Evolutionary conservation across 805 yeast species (phyloP).

Genomic region (Priceomyces fermenticarens): DNA sequence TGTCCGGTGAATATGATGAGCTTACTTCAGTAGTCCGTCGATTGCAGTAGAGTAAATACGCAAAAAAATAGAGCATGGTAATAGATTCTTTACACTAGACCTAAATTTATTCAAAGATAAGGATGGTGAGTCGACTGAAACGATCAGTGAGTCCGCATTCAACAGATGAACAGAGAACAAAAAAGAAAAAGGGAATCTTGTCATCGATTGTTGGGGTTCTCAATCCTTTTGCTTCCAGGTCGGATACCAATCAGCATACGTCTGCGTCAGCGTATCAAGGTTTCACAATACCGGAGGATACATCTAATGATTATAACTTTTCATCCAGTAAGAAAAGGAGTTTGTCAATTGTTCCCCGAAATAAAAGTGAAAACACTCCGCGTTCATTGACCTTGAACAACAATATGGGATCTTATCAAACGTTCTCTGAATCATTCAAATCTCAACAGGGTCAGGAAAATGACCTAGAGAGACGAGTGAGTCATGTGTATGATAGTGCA

Average conservation of each 20-base stretch:
- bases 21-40: no score
- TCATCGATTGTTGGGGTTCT: slow-evolving; percentile 10
- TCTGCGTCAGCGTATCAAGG: not conserved
- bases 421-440: slow-evolving; percentile 15
- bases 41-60: no score
- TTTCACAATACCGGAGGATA: not conserved
- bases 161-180: slow-evolving; percentile 5
- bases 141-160: slow-evolving; percentile 18
- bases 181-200: slow-evolving; percentile 4
- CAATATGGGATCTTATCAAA: slow-evolving; percentile 17
- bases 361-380: slow-evolving; percentile 17
- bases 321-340: slow-evolving; percentile 26
- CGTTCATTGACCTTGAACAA: slow-evolving; percentile 19
- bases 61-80: no score
- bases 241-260: slow-evolving; percentile 2
- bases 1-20: not conserved
- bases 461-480: slow-evolving; percentile 28
- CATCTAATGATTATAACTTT: slow-evolving; percentile 11
- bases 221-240: slow-evolving; percentile 5
- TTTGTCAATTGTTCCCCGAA: slow-evolving; percentile 21
- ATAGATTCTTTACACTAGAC: no score
- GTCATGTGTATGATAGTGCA: slow-evolving; percentile 15
- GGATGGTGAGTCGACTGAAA: slow-evolving; percentile 6
- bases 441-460: slow-evolving; percentile 18
- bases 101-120: not conserved